phyloP scores from a whole-genome alignment of 1,284 basidiomycete species.

The Heliocybe sulcata region DNA sequence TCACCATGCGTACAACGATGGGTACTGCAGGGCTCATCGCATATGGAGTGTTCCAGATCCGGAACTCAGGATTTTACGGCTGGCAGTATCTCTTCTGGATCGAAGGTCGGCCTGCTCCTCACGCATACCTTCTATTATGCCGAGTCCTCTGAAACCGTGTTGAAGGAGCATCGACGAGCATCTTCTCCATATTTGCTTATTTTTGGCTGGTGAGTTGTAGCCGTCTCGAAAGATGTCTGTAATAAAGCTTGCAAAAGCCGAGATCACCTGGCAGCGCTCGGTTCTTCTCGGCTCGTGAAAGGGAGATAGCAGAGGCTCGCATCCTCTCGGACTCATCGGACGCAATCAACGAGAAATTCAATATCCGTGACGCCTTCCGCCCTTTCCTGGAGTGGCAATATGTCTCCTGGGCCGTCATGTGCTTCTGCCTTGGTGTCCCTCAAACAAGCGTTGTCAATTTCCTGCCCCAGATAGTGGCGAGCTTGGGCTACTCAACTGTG shows the following conservation, averaged over 20 bases:
- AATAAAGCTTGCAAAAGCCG: conserved; percentile 16
- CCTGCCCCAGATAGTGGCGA: conserved; percentile 41
- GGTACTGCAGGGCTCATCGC: conserved; percentile 29
- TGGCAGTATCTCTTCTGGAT: conserved; percentile 49
- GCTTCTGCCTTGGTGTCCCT: conserved; percentile 38
- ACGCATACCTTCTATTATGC: neutral
- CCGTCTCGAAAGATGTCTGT: neutral
- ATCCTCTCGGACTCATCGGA: conserved; percentile 41
- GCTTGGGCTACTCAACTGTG: conserved; percentile 40
- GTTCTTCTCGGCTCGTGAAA: conserved; percentile 34
- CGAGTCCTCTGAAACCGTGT: neutral
- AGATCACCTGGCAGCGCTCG: conserved; percentile 35
- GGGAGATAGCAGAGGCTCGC: conserved; percentile 33
- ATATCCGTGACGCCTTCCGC: conserved; percentile 36
- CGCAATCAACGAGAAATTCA: conserved; percentile 34
- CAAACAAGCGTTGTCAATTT: conserved; percentile 43
- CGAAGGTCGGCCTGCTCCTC: conserved; percentile 25
- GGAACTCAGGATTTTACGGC: conserved; percentile 29
- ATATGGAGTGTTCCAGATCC: conserved; percentile 39
- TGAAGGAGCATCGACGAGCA: conserved; percentile 10
- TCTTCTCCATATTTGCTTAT: conserved; percentile 35
- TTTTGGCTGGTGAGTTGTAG: conserved; percentile 27
- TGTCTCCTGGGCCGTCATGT: conserved; percentile 34
- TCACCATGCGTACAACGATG: neutral
- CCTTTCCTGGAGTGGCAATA: conserved; percentile 36